These are phyloP conservation scores for Oryza meridionalis DNA, from an alignment of 176 grass and related monocot species.

Conservation along the genomic window DNA sequence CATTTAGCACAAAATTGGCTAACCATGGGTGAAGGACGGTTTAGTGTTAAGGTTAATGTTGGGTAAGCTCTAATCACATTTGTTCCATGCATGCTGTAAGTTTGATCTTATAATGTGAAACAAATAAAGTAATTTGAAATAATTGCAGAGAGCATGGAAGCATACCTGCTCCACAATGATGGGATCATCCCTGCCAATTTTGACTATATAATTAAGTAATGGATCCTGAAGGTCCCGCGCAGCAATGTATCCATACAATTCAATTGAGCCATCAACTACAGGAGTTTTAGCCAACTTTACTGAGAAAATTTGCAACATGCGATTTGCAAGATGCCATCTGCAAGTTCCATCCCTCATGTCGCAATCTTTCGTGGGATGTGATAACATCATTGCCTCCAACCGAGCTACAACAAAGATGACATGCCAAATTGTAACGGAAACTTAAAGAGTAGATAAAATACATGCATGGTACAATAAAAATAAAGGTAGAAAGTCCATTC, in stretches of 20 bases:
- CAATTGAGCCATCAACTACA: background rate
- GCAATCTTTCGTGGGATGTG: background rate
- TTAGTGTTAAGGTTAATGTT: no score
- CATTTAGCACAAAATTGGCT: no score
- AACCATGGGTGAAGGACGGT: no score
- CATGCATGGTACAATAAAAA: background rate
- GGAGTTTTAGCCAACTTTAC: background rate
- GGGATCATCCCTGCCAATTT: slow-evolving; percentile 11
- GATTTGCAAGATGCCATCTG: background rate
- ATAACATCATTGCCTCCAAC: background rate
- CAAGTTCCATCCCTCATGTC: background rate
- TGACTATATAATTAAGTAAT: slow-evolving; percentile 21
- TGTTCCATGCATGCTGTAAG: background rate
- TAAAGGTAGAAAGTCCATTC: background rate
- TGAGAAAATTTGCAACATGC: slow-evolving; percentile 18
- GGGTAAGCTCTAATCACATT: no score
- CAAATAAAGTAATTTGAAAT: background rate
- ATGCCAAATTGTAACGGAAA: no score
- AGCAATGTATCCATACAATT: slow-evolving; percentile 26
- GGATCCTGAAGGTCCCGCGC: background rate
- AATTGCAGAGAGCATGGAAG: background rate
- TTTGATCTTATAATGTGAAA: background rate
- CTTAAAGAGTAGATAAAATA: background rate
- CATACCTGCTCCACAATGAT: slow-evolving; percentile 15
- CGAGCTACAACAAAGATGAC: background rate